A percentile compares a stretch with the other conserved stretches of the same genome.
Conservation (phyloP, 1,139 yeast genomes). For the Geotrichum carabidarum region DNA sequence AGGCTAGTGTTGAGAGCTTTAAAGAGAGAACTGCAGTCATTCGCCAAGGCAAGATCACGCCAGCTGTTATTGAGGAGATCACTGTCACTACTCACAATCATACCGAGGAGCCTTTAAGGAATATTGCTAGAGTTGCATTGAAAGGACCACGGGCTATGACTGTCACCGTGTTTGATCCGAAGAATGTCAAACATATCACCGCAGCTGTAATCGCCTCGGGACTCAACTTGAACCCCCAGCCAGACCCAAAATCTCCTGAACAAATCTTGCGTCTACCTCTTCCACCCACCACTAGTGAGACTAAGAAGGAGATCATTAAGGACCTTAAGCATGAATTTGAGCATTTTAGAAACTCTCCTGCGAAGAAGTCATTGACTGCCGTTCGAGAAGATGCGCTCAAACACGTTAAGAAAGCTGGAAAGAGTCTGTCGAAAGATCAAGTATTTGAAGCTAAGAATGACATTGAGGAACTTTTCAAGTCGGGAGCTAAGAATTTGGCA, state of each 20-base stretch:
- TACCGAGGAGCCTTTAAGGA: slow-evolving; percentile 47
- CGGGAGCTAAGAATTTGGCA: slow-evolving; percentile 53
- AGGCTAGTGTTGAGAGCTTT: slow-evolving; percentile 49
- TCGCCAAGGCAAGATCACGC: slow-evolving; percentile 63
- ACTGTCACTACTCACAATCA: slow-evolving; percentile 47
- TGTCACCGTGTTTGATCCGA: slow-evolving; percentile 81
- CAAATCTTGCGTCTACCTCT: slow-evolving; percentile 70
- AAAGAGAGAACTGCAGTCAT: slow-evolving; percentile 54
- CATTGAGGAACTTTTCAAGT: slow-evolving; percentile 64
- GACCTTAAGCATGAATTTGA: slow-evolving; percentile 58
- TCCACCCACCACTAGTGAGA: slow-evolving; percentile 70
- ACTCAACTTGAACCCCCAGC: slow-evolving; percentile 73
- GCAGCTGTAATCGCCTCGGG: slow-evolving; percentile 65
- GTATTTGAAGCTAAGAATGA: slow-evolving; percentile 48
- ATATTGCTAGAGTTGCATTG: slow-evolving; percentile 69
- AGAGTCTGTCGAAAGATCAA: slow-evolving; percentile 41
- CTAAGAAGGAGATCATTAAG: slow-evolving; percentile 55
- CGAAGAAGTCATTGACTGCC: slow-evolving; percentile 51
- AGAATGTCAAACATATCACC: slow-evolving; percentile 59
- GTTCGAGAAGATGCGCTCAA: slow-evolving; percentile 60
- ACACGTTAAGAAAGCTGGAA: slow-evolving; percentile 57
- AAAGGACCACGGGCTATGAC: slow-evolving; percentile 63
- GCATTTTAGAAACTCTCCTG: slow-evolving; percentile 53
- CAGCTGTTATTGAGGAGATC: slow-evolving; percentile 60
- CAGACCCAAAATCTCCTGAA: slow-evolving; percentile 57